Evolutionary conservation across 2,329 filamentous ascomycete genomes (phyloP).

Genomic region (Penicillium janthinellum): DNA sequence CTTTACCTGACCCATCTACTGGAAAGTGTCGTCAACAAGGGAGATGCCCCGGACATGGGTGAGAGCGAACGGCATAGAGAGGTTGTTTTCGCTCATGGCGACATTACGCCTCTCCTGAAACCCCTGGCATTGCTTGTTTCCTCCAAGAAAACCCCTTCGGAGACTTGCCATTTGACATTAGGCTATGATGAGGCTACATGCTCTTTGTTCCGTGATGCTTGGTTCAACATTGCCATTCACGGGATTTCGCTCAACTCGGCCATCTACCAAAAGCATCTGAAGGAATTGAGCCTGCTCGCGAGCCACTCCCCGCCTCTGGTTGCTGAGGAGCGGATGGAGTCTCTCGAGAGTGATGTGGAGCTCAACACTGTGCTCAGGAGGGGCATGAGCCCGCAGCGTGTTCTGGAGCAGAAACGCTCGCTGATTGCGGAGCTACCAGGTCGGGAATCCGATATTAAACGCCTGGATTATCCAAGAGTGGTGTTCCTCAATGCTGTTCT

Average conservation of each 20-base stretch:
- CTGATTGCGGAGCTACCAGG: constrained; percentile 73
- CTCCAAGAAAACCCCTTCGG: constrained; percentile 27
- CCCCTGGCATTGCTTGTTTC: constrained; percentile 86
- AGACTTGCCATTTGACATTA: constrained; percentile 28
- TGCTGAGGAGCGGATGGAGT: constrained; percentile 82
- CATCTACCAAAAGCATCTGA: constrained; percentile 69
- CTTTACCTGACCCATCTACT: constrained; percentile 83
- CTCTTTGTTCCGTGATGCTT: constrained; percentile 80
- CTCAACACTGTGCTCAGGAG: constrained; percentile 90
- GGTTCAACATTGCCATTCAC: constrained; percentile 97
- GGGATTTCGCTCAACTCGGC: constrained; percentile 78
- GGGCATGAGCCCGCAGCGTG: constrained; percentile 72
- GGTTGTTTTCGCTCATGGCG: constrained; percentile 76
- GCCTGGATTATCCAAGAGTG: constrained; percentile 83
- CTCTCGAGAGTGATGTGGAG: constrained; percentile 94
- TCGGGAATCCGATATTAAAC: constrained; percentile 75
- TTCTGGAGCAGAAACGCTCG: constrained; percentile 76
- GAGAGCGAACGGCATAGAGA: constrained; percentile 75
- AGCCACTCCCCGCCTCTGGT: constrained; percentile 85
- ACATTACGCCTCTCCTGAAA: constrained; percentile 84
- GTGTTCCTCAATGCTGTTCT: constrained; percentile 92
- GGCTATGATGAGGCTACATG: constrained; percentile 67
- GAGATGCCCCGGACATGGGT: constrained; percentile 72
- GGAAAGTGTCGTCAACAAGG: constrained; percentile 85
- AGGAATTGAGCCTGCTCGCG: constrained; percentile 81